phyloP scores from a whole-genome alignment of 179 eudicot species.

The Heliamphora pulchella region DNA sequence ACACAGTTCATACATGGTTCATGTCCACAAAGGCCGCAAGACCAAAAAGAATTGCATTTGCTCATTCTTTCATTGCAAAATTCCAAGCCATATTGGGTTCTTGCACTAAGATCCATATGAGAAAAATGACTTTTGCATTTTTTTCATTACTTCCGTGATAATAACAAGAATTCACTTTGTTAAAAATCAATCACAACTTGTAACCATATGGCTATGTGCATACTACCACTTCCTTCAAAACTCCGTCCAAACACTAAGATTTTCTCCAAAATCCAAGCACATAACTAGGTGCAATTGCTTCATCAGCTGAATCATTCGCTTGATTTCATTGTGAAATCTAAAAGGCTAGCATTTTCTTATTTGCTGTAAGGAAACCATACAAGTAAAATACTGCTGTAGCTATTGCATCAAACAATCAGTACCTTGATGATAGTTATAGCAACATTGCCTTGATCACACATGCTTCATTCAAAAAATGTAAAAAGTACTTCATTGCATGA shows the following conservation, averaged over 20 bases:
- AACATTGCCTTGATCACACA: neutral
- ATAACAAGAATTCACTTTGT: neutral
- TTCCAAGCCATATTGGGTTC: neutral
- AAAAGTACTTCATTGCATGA: neutral
- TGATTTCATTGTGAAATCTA: neutral
- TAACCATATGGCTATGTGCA: neutral
- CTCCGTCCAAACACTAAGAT: neutral
- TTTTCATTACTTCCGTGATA: neutral
- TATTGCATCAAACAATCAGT: neutral
- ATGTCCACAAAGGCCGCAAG: neutral
- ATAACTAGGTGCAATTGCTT: neutral
- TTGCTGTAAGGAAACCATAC: neutral
- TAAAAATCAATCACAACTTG: neutral
- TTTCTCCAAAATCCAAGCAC: neutral
- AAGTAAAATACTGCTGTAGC: neutral
- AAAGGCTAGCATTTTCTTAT: neutral
- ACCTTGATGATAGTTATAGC: neutral
- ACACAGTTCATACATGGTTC: neutral
- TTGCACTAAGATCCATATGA: neutral
- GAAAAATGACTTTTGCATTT: neutral
- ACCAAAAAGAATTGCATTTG: neutral
- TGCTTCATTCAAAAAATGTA: neutral
- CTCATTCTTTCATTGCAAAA: neutral
- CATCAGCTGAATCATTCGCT: neutral
- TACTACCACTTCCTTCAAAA: neutral